phyloP scores from a whole-genome alignment of 1,284 basidiomycete species.

The Trichosporon inkin region DNA sequence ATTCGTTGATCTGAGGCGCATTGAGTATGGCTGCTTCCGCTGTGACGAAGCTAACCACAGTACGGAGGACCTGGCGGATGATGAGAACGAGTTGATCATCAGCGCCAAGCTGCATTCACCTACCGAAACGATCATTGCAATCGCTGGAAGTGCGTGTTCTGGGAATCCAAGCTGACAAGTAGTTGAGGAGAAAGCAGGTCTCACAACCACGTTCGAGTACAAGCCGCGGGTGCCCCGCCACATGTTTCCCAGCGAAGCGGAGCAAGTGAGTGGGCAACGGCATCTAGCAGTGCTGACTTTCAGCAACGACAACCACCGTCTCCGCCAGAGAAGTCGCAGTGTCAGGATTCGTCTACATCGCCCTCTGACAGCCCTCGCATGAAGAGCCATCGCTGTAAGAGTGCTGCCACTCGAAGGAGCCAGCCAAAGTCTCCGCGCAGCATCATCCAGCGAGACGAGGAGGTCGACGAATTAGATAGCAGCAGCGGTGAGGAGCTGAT shows the following conservation, averaged over 20 bases:
- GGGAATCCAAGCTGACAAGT: not conserved
- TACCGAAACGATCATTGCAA: conserved; percentile 24
- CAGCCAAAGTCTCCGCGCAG: not conserved
- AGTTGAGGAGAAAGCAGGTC: conserved; percentile 43
- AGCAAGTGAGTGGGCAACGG: not conserved
- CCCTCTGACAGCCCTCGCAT: not conserved
- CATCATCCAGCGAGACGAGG: not conserved
- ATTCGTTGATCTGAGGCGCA: conserved; percentile 18
- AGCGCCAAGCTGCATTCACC: conserved; percentile 21
- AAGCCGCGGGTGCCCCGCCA: conserved; percentile 21
- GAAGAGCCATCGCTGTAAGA: not conserved
- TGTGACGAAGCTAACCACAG: conserved; percentile 16
- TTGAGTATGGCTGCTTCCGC: conserved; percentile 8
- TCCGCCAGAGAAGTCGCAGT: too few relatives aligned
- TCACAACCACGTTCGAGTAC: conserved; percentile 27
- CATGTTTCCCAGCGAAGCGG: conserved; percentile 21
- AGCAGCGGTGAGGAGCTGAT: conserved; percentile 16
- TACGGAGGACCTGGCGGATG: conserved; percentile 20
- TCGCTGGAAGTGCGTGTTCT: conserved; percentile 25
- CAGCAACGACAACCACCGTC: not conserved
- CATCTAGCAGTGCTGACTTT: too few relatives aligned
- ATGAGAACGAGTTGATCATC: conserved; percentile 19
- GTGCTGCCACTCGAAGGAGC: not conserved
- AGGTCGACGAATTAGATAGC: not conserved
- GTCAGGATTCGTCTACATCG: not conserved